These are phyloP conservation scores for Rhododendron ferrugineum DNA, from an alignment of 148 eudicot species.

Conservation along the genomic window DNA sequence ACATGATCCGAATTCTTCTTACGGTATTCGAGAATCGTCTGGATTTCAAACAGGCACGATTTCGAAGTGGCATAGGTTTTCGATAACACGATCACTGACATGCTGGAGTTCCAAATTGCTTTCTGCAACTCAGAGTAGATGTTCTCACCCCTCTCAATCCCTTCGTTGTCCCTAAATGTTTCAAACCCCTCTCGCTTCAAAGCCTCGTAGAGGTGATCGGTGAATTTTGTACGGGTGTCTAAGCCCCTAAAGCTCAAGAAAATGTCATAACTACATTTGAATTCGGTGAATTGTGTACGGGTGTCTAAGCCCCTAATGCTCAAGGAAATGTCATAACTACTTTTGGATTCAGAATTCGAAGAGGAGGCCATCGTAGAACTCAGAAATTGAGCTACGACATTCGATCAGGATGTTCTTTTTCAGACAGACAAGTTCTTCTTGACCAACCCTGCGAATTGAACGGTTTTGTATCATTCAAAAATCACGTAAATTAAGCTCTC, in stretches of 20 bases:
- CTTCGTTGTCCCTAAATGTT: not conserved
- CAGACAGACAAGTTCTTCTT: too few species aligned
- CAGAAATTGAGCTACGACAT: not conserved
- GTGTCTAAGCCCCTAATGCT: too few species aligned
- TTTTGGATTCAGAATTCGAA: not conserved
- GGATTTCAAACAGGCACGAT: not conserved
- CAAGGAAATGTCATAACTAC: not conserved
- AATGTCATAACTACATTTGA: not conserved
- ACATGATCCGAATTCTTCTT: not conserved
- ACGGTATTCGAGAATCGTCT: not conserved
- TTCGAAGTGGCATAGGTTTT: not conserved
- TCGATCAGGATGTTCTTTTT: too few species aligned
- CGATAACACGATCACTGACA: not conserved
- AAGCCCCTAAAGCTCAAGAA: not conserved
- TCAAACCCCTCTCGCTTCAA: not conserved
- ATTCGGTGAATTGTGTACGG: too few species aligned
- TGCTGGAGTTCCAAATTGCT: not conserved
- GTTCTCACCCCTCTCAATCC: not conserved
- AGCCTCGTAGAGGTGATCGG: not conserved
- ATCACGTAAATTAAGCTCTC: not conserved
- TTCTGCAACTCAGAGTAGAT: not conserved
- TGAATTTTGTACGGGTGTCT: not conserved
- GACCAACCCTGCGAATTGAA: not conserved
- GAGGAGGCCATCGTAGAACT: not conserved
- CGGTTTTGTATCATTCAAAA: too few species aligned